Conservation (phyloP, 495 filamentous ascomycete species). For the Hypoxylon perforatum region DNA sequence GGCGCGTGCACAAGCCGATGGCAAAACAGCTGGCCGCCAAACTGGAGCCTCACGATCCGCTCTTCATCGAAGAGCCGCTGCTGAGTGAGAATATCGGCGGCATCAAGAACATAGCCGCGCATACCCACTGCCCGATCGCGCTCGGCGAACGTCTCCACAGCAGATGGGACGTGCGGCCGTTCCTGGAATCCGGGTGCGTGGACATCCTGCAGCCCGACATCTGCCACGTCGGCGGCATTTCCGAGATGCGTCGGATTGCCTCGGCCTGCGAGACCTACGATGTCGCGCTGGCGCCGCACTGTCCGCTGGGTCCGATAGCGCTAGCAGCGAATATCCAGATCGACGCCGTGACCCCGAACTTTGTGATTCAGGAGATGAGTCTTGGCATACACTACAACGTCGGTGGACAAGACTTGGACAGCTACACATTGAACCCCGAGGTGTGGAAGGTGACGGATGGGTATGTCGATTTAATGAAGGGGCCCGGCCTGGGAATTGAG, state of each 20-base stretch:
- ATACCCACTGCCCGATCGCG: constrained; percentile 75
- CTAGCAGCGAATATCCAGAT: constrained; percentile 79
- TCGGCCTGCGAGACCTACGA: constrained; percentile 82
- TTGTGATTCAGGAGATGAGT: constrained; percentile 85
- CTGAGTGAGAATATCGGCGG: constrained; percentile 77
- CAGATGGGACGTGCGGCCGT: constrained; percentile 81
- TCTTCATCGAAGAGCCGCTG: constrained; percentile 86
- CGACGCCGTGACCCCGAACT: constrained; percentile 72
- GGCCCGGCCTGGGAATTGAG: constrained; percentile 78
- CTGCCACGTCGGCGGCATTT: constrained; percentile 79
- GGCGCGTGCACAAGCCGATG: constrained; percentile 83
- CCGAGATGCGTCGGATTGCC: constrained; percentile 76
- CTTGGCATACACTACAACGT: constrained; percentile 83
- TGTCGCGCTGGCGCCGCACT: constrained; percentile 81
- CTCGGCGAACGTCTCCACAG: constrained; percentile 80
- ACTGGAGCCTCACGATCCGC: constrained; percentile 74
- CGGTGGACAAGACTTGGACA: constrained; percentile 72
- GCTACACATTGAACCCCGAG: constrained; percentile 71
- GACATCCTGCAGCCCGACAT: constrained; percentile 84
- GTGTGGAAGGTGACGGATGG: constrained; percentile 75
- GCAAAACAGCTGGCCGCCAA: constrained; percentile 79
- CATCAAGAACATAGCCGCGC: constrained; percentile 71
- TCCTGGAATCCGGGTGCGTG: constrained; percentile 74
- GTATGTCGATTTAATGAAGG: constrained; percentile 70
- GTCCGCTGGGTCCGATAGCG: constrained; percentile 80